Base-by-base conservation (phyloP, 208 protist species). In the Dictyostelium gargantuum region DNA sequence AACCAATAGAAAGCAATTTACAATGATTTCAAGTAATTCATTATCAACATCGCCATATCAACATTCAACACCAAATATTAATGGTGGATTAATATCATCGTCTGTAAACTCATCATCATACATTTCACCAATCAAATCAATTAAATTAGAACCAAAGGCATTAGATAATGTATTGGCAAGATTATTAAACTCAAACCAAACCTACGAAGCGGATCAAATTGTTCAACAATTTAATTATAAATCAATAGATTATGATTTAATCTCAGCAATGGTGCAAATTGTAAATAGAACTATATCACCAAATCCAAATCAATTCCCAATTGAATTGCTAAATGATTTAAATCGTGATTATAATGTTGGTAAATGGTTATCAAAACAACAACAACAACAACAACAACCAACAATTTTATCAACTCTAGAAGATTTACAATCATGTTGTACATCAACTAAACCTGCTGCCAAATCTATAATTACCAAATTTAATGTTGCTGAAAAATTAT, bases 121-220 rank as follows among this genome's bases (percentile, higher is more conserved):
- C 21, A 50, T 86, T 13, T 76, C 81, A 61, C 66, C 66, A 29
- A 58, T 52, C 9, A 76, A 76, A 44, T 50, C 61, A 38, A 38
- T 86, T 11, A 6, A 40, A 21, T 38, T 86, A 23, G 70, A 89
- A 23, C 46, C 82, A 35, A 89, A 89, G 29, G 82, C 68, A 40
- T 42, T 89, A 5, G 82, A 89, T 42, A 89, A 68, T 89, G 82
- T 89, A 21, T 42, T 89, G 13, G 70, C 82, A 6, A 89, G 68
- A 79, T 21, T 89, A n/a, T 48, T 89, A 54, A 89, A 89, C 54
- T 54, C 23, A 40, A 50, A 52, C 13, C 76, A 89, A 38, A 48
- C 21, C n/a, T 2, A 19, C 0, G 68, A 79, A 79, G 82, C 82
- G 1, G 50, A 79, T 29, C 68, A 89, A 68, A 89, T 89, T 1